Base-by-base conservation (phyloP, 2,329 filamentous ascomycete genomes). In the Talaromyces sp. region DNA sequence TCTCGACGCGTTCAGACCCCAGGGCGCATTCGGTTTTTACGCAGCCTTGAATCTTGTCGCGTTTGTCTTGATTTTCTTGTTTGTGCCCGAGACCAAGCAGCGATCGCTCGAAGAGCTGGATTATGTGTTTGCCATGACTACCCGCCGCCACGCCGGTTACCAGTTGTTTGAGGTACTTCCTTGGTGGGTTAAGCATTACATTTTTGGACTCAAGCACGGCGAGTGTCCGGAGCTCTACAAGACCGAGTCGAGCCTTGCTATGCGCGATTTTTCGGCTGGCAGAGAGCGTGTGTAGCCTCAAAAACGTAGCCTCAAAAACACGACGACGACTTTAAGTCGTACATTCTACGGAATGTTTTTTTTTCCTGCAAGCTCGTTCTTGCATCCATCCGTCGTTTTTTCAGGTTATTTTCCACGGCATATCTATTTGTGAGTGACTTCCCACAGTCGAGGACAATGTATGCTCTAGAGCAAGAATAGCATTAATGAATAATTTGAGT, bases 1-100 rank as follows among this genome's bases (percentile, higher is more conserved):
- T 55, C 69, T 80, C 9, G 70, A 67, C n/a, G 78, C 75, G 4
- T 75, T 84, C 64, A 78, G 71, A 4, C 73, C 79, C 0, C 76
- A 76, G 4, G 81, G 81, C 2, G 81, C 83, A 0, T 87, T 87
- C 64, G 80, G 83, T 7, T 85, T 87, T 70, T 88, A 87, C 58
- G 71, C 72, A 2, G 82, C 73, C 0, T 72, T 87, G 16, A 89
- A 88, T 62, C 60, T 87, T 7, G 65, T 83, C 1, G 85, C 84
- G 0, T 78, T 87, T 27, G 63, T 82, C 10, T 77, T 88, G 72
- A 87, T 87, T 62, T 86, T 87, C 75, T 74, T 87, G 27, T 82
- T 81, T 64, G 68, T 83, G 3, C 81, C 81, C 0, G 81, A 83
- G 68, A 82, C 81, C 1, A 83, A 81, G 65, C 69, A 82, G 68